Evolutionary conservation across 23 red algal genomes (phyloP), one percentile per base, ranked within the genome.

Genomic region (Gracilariopsis chorda): DNA sequence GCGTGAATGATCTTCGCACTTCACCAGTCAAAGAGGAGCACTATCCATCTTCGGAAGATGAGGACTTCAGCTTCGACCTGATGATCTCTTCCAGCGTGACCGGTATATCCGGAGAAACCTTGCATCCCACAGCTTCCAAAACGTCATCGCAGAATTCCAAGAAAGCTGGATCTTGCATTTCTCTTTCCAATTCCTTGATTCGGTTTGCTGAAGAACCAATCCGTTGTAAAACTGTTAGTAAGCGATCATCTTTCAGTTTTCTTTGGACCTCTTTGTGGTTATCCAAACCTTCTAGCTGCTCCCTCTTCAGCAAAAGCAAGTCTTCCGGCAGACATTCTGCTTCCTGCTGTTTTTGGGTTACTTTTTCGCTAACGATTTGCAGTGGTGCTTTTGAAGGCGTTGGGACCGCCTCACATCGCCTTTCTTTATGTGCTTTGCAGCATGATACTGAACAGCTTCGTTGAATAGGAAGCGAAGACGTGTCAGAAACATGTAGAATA

Each of bases 161-260:
- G 77, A 82, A 80, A n/a, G 88, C 75, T 32, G 77, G 88, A 49
- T 82, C 88, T 20, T 80, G 24, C 88, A 91, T 91, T 69, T 70
- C 75, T 12, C 37, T 73, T 44, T 69, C 73, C 39, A 91, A 48
- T 46, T 51, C 48, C 19, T 80, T 73, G 7, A 65, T 58, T 13
- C 59, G 73, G 32, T 91, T 74, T 59, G 57, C 25, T 41, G 88
- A 73, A 36, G 49, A 56, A 23, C 82, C 75, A 32, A 91, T 73
- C 5, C 75, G 74, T 39, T 49, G 62, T 7, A 91, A 27, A 70
- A 74, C 37, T 36, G 40, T 62, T 44, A 62, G 27, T 30, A 91
- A 37, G 1, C 77, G 52, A 23, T 65, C 25, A 52, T 91, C 74
- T 16, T 42, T 21, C 19, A 82, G 27, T 40, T 80, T 82, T 35